Conservation (phyloP, 495 filamentous ascomycete species). For the Trypethelium eluteriae region DNA sequence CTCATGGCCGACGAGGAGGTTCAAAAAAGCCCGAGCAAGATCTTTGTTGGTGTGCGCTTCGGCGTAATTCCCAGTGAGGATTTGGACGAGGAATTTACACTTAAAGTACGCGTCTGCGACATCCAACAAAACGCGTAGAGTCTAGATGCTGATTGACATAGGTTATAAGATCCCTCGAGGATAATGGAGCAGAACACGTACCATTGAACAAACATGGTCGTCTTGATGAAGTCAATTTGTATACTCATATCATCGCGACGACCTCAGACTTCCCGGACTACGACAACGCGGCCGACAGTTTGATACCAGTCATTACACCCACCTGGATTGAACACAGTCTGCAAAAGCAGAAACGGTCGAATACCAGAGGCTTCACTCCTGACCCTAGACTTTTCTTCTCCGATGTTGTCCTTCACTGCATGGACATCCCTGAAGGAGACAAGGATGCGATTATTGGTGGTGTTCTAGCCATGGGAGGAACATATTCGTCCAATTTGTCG, state of each 20-base stretch:
- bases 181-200: slow-evolving; percentile 18
- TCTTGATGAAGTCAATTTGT: slow-evolving; percentile 17
- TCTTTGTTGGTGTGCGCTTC: slow-evolving; percentile 21
- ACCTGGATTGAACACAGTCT: slow-evolving; percentile 69
- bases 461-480: slow-evolving; percentile 80
- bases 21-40: background rate
- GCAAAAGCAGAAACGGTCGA: slow-evolving; percentile 59
- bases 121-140: background rate
- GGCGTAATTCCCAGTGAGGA: slow-evolving; percentile 20
- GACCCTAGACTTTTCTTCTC: slow-evolving; percentile 88
- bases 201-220: slow-evolving; percentile 12
- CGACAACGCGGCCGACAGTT: slow-evolving; percentile 54
- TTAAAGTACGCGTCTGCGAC: background rate
- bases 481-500: slow-evolving; percentile 60
- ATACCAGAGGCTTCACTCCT: slow-evolving; percentile 75
- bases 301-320: slow-evolving; percentile 79
- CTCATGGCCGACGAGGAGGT: slow-evolving; percentile 10
- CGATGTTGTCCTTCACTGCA: slow-evolving; percentile 65
- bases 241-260: slow-evolving; percentile 74
- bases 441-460: slow-evolving; percentile 88
- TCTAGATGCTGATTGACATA: background rate
- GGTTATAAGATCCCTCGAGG: slow-evolving; percentile 9
- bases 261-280: slow-evolving; percentile 87
- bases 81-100: slow-evolving; percentile 4
- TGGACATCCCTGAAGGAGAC: slow-evolving; percentile 78